Evolutionary conservation across 202 grass and related monocot genomes (phyloP), one percentile per base, ranked within the genome.

Genomic region (Eragrostis tef): DNA sequence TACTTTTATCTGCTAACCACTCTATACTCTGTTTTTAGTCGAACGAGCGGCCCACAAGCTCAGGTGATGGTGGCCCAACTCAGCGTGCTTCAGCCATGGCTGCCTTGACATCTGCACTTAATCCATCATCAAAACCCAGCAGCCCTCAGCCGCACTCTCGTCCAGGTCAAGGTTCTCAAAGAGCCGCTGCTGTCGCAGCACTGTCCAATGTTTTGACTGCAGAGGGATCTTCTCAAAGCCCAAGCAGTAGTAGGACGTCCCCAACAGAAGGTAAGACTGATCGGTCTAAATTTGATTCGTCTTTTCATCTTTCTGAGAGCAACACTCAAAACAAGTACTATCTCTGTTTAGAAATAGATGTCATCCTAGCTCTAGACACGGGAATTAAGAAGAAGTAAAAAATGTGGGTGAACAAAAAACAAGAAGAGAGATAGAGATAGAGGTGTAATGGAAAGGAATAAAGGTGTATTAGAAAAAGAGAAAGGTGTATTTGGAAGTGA

Each of bases 21-120:
- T 51, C 21, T 41, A 75, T 64, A 9, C 11, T 13, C 8, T 21
- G 47, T 79, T 80, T 51, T 56, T 69, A 90, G 88, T 83, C 84
- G 45, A 93, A 83, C 49, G 88, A 91, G 70, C 86, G 80, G 70
- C 64, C 89, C 63, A 75, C 67, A 81, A 84, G 84, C 59, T 79
- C 85, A 68, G 85, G 81, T 50, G 87, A 94, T 14, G 73, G 85
- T 62, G 94, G 91, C 53, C 89, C 78, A 34, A 97, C 91, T 13
- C 94, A 97, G 70, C 90, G 91, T 17, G 94, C 94, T 70, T 88
- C 94, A 71, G 94, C 94, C 67, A 60, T 97, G 70, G 94, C 94
- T 73, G 94, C 94, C 44, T 87, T 97, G 67, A 85, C 87, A 14
- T 92, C 89, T 41, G 4, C 81, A 67, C 77, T 89, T 63, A 83